Evolutionary conservation across 345 rosid species (phyloP).

Genomic region (Eucalyptus sp.): DNA sequence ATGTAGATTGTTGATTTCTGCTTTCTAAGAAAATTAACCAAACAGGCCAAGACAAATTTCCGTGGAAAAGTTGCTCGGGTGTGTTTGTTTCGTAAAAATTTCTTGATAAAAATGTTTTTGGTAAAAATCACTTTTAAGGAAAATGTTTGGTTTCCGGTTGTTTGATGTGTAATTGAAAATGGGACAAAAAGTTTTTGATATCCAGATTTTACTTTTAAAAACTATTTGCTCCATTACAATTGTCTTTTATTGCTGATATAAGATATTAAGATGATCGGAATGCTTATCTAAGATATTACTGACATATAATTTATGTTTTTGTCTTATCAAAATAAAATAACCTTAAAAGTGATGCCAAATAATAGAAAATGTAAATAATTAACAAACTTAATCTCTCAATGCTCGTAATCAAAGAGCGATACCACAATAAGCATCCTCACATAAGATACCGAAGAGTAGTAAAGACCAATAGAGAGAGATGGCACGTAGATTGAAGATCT

Average conservation of each 20-base stretch:
- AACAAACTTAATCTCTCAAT: not conserved
- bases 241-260: too few species aligned
- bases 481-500: too few species aligned
- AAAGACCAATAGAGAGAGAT: too few species aligned
- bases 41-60: not conserved
- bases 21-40: not conserved
- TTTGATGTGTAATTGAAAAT: not conserved
- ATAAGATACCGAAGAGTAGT: too few species aligned
- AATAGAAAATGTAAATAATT: not conserved
- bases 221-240: not conserved
- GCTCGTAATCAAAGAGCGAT: not conserved
- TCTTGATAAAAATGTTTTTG: not conserved
- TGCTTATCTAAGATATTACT: not conserved
- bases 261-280: not conserved
- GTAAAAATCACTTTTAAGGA: too few species aligned
- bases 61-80: not conserved
- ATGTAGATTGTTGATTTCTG: not conserved
- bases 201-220: not conserved
- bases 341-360: not conserved
- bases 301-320: not conserved
- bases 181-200: not conserved
- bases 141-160: fast-evolving
- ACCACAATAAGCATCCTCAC: too few species aligned
- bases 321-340: not conserved
- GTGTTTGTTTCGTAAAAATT: not conserved